These are phyloP conservation scores for Chalciporus piperatoides DNA, from an alignment of 1,284 basidiomycete genomes.

Conservation along the genomic window DNA sequence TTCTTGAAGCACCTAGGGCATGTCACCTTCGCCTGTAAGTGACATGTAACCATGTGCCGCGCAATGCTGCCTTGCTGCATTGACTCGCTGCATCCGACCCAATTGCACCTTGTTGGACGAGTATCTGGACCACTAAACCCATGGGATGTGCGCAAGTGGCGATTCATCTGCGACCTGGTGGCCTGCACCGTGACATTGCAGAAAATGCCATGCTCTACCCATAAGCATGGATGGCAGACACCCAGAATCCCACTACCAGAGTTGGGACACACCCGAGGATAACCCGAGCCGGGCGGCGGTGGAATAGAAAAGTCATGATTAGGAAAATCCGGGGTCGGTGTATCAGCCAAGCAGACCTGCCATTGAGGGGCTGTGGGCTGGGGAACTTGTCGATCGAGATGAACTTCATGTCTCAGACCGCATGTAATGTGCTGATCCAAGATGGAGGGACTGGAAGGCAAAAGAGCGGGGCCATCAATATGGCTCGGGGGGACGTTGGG, in stretches of 20 bases:
- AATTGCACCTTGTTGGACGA: slow-evolving; percentile 21
- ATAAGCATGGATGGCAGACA: slow-evolving; percentile 21
- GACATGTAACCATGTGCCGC: slow-evolving; percentile 30
- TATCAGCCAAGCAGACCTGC: slow-evolving; percentile 7
- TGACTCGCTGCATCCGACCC: slow-evolving; percentile 19
- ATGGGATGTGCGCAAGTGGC: slow-evolving; percentile 24
- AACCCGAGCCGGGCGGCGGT: background rate
- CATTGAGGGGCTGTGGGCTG: background rate
- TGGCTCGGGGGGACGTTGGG: background rate
- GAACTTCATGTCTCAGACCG: background rate
- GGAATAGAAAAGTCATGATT: background rate
- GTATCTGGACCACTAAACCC: slow-evolving; percentile 25
- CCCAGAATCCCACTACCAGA: slow-evolving; percentile 1
- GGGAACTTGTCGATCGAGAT: slow-evolving; percentile 3
- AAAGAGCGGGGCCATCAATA: background rate
- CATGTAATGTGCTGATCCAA: background rate
- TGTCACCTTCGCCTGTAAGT: slow-evolving; percentile 29
- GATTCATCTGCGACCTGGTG: slow-evolving; percentile 27
- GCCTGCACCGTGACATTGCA: slow-evolving; percentile 22
- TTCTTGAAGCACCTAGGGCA: slow-evolving; percentile 30
- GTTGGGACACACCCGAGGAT: background rate
- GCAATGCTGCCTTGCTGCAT: slow-evolving; percentile 32
- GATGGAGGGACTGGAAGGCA: background rate
- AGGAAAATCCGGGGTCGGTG: background rate
- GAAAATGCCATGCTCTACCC: slow-evolving; percentile 14